Evolutionary conservation across 495 filamentous ascomycete species (phyloP).

Genomic region (Cairneyella variabilis): DNA sequence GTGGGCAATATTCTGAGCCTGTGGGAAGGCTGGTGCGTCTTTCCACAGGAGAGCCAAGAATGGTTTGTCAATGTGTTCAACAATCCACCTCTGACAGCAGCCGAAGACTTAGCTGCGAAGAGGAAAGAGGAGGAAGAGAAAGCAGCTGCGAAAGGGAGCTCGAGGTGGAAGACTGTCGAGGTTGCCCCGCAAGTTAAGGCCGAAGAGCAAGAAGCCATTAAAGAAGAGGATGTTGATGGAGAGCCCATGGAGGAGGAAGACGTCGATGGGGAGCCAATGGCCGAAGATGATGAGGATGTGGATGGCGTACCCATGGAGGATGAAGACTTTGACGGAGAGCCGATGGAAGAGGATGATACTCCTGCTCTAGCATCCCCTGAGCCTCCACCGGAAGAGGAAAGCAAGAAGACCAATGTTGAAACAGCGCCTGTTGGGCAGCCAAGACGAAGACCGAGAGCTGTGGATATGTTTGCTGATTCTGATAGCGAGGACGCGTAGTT

Average conservation of each 20-base stretch:
- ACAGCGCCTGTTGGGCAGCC: constrained; percentile 21
- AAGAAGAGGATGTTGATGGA: constrained; percentile 36
- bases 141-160: constrained; percentile 25
- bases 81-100: constrained; percentile 61
- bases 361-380: background rate
- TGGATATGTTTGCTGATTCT: constrained; percentile 85
- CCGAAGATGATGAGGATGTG: constrained; percentile 33
- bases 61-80: constrained; percentile 70
- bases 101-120: constrained; percentile 34
- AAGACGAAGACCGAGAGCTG: constrained; percentile 63
- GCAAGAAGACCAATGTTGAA: background rate
- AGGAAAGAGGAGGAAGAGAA: constrained; percentile 21
- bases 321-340: constrained; percentile 45
- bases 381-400: constrained; percentile 2
- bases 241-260: constrained; percentile 43
- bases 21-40: constrained; percentile 92
- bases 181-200: constrained; percentile 25
- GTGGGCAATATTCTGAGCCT: constrained; percentile 67
- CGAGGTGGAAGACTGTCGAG: constrained; percentile 28
- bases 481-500: constrained; percentile 22
- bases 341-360: constrained; percentile 33
- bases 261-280: constrained; percentile 24
- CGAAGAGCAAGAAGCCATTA: constrained; percentile 23
- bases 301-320: constrained; percentile 53
- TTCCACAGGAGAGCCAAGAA: constrained; percentile 70